Percentiles rank a stretch among this genome's conserved stretches.
phyloP scores from a whole-genome alignment of 805 yeast genomes.

The Candida hungchunana region DNA sequence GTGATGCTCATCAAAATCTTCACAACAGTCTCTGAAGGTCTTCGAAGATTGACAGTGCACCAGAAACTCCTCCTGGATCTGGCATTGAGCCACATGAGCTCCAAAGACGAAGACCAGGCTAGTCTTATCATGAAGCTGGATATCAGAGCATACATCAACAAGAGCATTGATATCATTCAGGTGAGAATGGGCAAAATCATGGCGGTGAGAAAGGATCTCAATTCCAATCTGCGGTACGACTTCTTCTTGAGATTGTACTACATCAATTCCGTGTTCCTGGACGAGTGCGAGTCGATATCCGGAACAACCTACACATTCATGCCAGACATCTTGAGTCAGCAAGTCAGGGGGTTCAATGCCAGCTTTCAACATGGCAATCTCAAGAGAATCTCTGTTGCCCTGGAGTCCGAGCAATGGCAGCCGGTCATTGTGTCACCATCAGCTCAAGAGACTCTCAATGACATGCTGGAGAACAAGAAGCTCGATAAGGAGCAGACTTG shows the following conservation, averaged over 20 bases:
- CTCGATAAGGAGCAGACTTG: constrained; percentile 44
- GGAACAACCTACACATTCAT: constrained; percentile 58
- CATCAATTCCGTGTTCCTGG: constrained; percentile 62
- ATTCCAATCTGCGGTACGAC: constrained; percentile 50
- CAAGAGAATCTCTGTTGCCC: constrained; percentile 39
- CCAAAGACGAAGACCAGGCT: constrained; percentile 27
- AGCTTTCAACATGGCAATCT: constrained; percentile 51
- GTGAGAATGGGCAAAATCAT: constrained; percentile 73
- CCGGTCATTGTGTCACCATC: constrained; percentile 53
- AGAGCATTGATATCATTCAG: constrained; percentile 69
- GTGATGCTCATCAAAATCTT: constrained; percentile 59
- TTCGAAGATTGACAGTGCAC: constrained; percentile 70
- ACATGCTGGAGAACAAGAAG: constrained; percentile 43
- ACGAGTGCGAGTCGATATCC: constrained; percentile 79
- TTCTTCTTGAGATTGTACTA: constrained; percentile 65
- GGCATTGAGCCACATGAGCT: constrained; percentile 44
- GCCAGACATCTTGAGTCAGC: constrained; percentile 63
- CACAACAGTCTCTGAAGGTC: constrained; percentile 62
- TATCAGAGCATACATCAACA: constrained; percentile 58
- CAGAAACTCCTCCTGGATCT: constrained; percentile 75
- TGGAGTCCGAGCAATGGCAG: constrained; percentile 77
- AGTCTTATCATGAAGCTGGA: constrained; percentile 55
- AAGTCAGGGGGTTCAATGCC: constrained; percentile 54
- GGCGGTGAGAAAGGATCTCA: constrained; percentile 70
- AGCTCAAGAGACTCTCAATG: constrained; percentile 47